Evolutionary conservation across 495 filamentous ascomycete species (phyloP).

Genomic region (Aspergillus homomorphus): DNA sequence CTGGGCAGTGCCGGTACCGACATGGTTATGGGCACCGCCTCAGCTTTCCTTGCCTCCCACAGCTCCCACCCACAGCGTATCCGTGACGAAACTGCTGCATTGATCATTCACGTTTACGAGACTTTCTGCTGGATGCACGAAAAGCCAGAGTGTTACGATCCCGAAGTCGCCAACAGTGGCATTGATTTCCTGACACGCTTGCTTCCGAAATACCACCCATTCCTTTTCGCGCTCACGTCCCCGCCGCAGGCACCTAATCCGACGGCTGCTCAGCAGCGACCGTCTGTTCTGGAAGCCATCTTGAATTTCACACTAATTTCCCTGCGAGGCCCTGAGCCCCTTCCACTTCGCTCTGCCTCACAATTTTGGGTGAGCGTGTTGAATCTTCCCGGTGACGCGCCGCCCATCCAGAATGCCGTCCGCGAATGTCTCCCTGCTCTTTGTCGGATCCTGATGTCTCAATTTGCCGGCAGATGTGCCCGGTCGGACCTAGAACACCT

Average conservation of each 20-base stretch:
- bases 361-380: slow-evolving; percentile 71
- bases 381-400: slow-evolving; percentile 43
- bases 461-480: slow-evolving; percentile 69
- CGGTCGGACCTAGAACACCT: slow-evolving; percentile 76
- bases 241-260: slow-evolving; percentile 15
- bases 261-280: slow-evolving; percentile 10
- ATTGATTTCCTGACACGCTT: slow-evolving; percentile 69
- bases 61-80: slow-evolving; percentile 57
- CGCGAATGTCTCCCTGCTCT: slow-evolving; percentile 58
- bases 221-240: slow-evolving; percentile 37
- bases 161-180: slow-evolving; percentile 74
- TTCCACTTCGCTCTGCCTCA: slow-evolving; percentile 76
- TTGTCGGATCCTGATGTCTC: slow-evolving; percentile 57
- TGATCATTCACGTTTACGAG: slow-evolving; percentile 63
- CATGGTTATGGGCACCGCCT: slow-evolving; percentile 72
- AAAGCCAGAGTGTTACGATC: slow-evolving; percentile 55
- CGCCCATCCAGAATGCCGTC: slow-evolving; percentile 51
- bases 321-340: slow-evolving; percentile 66
- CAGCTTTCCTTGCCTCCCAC: slow-evolving; percentile 61
- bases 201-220: slow-evolving; percentile 56
- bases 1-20: slow-evolving; percentile 66
- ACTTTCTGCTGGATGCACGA: slow-evolving; percentile 63
- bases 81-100: slow-evolving; percentile 45
- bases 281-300: slow-evolving; percentile 58
- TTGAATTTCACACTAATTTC: slow-evolving; percentile 74